Evolutionary conservation across 495 filamentous ascomycete species (phyloP).

Genomic region (Penicillium coffeae): DNA sequence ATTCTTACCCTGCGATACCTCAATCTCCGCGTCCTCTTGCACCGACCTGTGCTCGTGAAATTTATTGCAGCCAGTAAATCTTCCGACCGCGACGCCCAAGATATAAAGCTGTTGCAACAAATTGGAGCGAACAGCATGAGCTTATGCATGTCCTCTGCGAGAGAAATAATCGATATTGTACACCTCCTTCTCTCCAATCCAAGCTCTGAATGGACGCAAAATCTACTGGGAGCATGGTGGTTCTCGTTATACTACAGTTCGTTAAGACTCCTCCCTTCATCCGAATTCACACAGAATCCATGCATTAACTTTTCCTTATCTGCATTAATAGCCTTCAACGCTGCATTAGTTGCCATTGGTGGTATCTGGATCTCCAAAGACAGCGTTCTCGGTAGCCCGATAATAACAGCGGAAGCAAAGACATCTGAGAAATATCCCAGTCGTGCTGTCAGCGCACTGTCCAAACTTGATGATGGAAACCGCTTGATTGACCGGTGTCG

Average conservation of each 20-base stretch:
- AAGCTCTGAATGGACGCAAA: conserved; percentile 18
- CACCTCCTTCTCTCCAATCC: conserved; percentile 21
- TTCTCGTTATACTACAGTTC: conserved; percentile 42
- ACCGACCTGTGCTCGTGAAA: conserved; percentile 37
- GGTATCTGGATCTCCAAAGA: conserved; percentile 25
- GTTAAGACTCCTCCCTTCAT: neutral
- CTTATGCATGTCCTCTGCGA: conserved; percentile 34
- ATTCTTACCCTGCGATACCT: conserved; percentile 26
- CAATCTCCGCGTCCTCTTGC: conserved; percentile 34
- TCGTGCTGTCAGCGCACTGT: conserved; percentile 32
- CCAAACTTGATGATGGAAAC: conserved; percentile 35
- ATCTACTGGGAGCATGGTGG: conserved; percentile 40
- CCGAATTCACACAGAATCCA: neutral
- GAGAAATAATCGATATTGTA: conserved; percentile 35
- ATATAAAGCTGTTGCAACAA: conserved; percentile 20
- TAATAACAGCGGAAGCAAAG: conserved; percentile 11
- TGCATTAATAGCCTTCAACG: conserved; percentile 32
- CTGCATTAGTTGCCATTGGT: conserved; percentile 34
- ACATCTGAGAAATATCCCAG: conserved; percentile 16
- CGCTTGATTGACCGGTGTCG: conserved; percentile 38
- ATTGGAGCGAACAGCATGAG: conserved; percentile 37
- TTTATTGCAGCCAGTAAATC: conserved; percentile 29
- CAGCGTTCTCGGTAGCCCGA: conserved; percentile 4
- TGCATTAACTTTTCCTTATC: neutral
- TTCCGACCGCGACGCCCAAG: conserved; percentile 23